These are phyloP conservation scores for Hyphopichia pseudoburtonii DNA, from an alignment of 1,139 yeast genomes.

Conservation along the genomic window DNA sequence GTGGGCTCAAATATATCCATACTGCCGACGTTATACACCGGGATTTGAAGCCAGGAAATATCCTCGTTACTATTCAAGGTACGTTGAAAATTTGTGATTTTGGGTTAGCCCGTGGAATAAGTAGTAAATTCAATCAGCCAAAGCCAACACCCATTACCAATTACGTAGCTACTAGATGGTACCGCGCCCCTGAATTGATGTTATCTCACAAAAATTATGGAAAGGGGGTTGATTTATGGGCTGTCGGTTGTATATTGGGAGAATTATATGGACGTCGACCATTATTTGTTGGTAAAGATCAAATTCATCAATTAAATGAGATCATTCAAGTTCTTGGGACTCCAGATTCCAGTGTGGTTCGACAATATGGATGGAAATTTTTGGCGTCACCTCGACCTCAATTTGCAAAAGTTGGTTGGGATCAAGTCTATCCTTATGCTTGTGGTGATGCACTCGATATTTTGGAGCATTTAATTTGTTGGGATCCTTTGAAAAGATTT, in stretches of 20 bases:
- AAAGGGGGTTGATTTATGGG: conserved; percentile 75
- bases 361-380: conserved; percentile 28
- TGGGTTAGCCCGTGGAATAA: conserved; percentile 81
- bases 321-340: conserved; percentile 64
- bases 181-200: conserved; percentile 88
- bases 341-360: conserved; percentile 47
- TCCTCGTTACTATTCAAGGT: conserved; percentile 72
- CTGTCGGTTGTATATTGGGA: conserved; percentile 76
- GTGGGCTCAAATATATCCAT: conserved; percentile 81
- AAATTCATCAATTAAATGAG: conserved; percentile 60
- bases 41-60: conserved; percentile 84
- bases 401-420: conserved; percentile 45
- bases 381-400: conserved; percentile 34
- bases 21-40: conserved; percentile 84
- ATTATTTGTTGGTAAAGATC: conserved; percentile 68
- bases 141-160: conserved; percentile 57
- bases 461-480: conserved; percentile 51
- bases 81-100: conserved; percentile 79
- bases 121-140: conserved; percentile 34
- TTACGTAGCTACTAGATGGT: conserved; percentile 95
- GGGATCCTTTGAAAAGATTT: conserved; percentile 56
- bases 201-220: conserved; percentile 56
- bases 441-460: conserved; percentile 47
- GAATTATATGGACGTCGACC: conserved; percentile 75
- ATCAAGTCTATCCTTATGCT: conserved; percentile 59